Evolutionary conservation across 352 stramenopile genomes (phyloP).

Genomic region (Globisporangium heterothallicum): DNA sequence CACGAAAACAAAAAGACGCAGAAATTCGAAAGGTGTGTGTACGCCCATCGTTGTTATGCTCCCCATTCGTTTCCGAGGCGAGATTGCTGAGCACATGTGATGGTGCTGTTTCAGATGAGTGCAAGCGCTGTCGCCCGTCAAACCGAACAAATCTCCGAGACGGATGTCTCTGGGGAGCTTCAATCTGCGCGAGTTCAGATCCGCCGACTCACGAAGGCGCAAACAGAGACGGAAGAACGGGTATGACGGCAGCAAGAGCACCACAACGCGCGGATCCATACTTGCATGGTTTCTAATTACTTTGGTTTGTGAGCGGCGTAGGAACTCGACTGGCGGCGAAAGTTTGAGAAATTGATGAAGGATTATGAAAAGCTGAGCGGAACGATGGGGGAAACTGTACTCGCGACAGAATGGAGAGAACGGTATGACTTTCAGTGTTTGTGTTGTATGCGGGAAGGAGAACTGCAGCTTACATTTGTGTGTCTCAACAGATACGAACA

Average conservation of each 20-base stretch:
- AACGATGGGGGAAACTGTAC: constrained; percentile 79
- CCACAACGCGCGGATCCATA: no score
- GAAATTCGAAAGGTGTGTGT: constrained; percentile 75
- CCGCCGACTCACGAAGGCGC: constrained; percentile 23
- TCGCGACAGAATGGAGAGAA: constrained; percentile 82
- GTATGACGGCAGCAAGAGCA: constrained; percentile 33
- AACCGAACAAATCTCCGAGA: constrained; percentile 74
- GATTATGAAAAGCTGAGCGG: constrained; percentile 84
- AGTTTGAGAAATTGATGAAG: constrained; percentile 82
- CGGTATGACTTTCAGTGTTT: constrained; percentile 22
- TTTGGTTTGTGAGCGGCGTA: no score
- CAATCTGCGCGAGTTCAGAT: constrained; percentile 71
- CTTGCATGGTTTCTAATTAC: background rate
- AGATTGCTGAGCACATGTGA: no score
- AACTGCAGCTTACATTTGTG: background rate
- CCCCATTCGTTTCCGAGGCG: no score
- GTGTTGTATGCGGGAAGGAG: background rate
- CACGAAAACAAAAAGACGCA: constrained; percentile 85
- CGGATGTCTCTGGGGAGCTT: constrained; percentile 61
- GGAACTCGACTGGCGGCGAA: constrained; percentile 76
- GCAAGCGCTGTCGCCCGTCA: constrained; percentile 68
- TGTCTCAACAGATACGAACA: constrained; percentile 55
- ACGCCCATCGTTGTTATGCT: no score
- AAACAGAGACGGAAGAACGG: constrained; percentile 11
- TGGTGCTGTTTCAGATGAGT: constrained; percentile 51